phyloP scores from a whole-genome alignment of 139 green algal genomes.

The Bryopsis sp. region DNA sequence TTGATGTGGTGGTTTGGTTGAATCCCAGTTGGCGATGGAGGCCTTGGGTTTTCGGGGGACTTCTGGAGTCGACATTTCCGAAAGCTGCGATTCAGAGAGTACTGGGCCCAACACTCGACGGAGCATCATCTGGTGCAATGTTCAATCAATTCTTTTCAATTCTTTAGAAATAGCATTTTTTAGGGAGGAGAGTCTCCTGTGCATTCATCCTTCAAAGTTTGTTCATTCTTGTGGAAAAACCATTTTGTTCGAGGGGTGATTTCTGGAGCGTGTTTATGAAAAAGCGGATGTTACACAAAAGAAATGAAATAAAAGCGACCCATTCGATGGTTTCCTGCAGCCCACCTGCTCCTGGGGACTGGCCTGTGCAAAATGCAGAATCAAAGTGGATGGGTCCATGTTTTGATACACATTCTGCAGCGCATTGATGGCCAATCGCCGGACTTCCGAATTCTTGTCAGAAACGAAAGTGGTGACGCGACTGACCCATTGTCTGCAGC shows the following conservation, averaged over 20 bases:
- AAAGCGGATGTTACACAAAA: neutral
- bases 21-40: too few species aligned
- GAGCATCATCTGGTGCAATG: too few species aligned
- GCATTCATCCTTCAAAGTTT: neutral
- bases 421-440: neutral
- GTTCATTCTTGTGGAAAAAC: neutral
- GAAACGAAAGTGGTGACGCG: neutral
- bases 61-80: too few species aligned
- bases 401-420: neutral
- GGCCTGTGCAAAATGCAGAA: neutral
- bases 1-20: too few species aligned
- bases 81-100: too few species aligned
- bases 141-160: too few species aligned
- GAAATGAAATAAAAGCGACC: neutral
- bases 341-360: constrained; percentile 5
- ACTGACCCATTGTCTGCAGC: constrained; percentile 1
- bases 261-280: neutral
- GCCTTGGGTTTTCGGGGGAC: too few species aligned
- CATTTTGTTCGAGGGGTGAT: neutral
- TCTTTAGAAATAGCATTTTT: neutral
- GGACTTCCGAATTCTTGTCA: neutral
- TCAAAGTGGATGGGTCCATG: neutral
- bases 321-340: too few species aligned
- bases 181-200: neutral
- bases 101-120: too few species aligned